These are phyloP conservation scores for Podospora comata DNA, from an alignment of 495 filamentous ascomycete species.

Conservation along the genomic window DNA sequence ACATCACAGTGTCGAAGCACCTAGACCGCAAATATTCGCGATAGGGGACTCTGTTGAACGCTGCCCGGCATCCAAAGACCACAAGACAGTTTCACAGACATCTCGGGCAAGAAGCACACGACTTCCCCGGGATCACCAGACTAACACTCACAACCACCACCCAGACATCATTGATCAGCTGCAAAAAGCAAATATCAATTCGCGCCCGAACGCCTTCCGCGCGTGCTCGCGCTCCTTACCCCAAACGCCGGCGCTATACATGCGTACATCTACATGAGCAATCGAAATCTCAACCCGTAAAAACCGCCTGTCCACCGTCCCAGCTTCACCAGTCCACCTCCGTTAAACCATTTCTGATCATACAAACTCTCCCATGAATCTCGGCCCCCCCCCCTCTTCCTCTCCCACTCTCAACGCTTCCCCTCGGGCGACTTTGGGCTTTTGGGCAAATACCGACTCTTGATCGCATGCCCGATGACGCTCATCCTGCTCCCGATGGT, in stretches of 20 bases:
- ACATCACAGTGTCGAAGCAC: no score
- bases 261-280: neutral
- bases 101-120: no score
- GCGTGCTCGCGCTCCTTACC: neutral
- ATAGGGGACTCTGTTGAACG: no score
- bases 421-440: neutral
- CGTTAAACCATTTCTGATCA: neutral
- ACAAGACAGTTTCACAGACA: no score
- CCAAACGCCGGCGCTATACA: neutral
- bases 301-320: neutral
- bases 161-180: neutral
- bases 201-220: neutral
- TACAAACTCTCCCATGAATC: neutral
- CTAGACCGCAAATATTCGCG: no score
- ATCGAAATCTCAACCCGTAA: neutral
- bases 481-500: constrained; percentile 78
- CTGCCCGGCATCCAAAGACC: no score
- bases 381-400: no score
- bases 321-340: neutral
- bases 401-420: neutral
- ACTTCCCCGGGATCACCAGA: no score
- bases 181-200: neutral
- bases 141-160: neutral
- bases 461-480: constrained; percentile 60
- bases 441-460: constrained; percentile 44